Base-by-base conservation (phyloP, 805 yeast species). In the Tetrapisispora phaffii region DNA sequence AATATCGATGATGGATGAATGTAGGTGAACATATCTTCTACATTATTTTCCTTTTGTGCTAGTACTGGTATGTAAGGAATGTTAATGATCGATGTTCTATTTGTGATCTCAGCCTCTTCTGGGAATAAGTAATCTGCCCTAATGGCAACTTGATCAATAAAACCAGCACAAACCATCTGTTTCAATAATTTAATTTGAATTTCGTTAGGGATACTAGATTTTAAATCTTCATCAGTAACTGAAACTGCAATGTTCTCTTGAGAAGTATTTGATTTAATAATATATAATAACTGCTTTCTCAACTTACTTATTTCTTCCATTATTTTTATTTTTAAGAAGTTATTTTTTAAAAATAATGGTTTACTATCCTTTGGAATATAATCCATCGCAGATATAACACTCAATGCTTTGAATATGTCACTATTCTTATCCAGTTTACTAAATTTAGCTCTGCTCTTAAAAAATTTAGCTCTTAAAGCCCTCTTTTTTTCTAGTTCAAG, bases 161-260 rank as follows among this genome's bases (percentile, higher is more conserved):
- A 93, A 0, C 97, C 98, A 0, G 97, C 82, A 6, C 96, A 77
- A 3, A 90, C 71, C 79, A 93, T 89, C 65, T 93, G 99, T 57
- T 87, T 89, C 50, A 93, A 64, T 0, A 93, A 83, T 44, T 78
- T 74, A 5, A 87, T 59, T 65, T 93, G 98, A 6, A 65, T 59
- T 32, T 76, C 75, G 8, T 73, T 66, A 0, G 97, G 97, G 7
- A 83, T 76, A 0, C 71, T 75, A n/a, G 85, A 65, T 57, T 72
- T 77, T 53, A 78, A 51, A 13, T 74, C 77, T 10, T 63, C 60
- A 9, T 63, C 69, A 4, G 56, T 65, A 7, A 70, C 69, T 2
- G 67, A 59, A 1, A 66, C 68, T 1, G 84, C 86, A 49, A 81
- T 71, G 22, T 69, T 70, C 47, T 82, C 87, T 46, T 75, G 74